Base-by-base conservation (phyloP, 2,329 filamentous ascomycete species). In the Colletotrichum sp. region DNA sequence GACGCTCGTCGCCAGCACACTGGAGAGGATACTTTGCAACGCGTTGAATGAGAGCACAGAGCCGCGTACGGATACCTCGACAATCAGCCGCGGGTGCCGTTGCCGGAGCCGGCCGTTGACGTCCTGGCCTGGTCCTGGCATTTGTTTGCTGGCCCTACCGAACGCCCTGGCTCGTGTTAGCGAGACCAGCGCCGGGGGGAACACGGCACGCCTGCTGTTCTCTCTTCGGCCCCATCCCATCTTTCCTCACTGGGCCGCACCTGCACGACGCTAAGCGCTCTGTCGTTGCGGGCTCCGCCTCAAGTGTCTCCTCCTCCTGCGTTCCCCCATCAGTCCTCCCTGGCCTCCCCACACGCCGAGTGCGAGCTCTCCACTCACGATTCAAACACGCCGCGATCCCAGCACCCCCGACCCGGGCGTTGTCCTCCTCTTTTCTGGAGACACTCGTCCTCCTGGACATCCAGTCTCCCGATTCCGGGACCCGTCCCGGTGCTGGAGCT, bases 201-300 rank as follows among this genome's bases (percentile, higher is more conserved):
- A 32, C 28, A 32, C 32, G 30, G 13, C 43, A 26, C 55, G 21
- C 55, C 58, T 34, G 34, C 69, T 73, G 69, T 75, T 75, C 62
- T 75, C 73, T 75, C 73, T 32, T 68, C 34, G 28, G 73, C 32
- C 58, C 73, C 69, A 38, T 38, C 36, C 12, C 61, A 43, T 75
- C 69, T 75, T 75, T 68, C 63, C 72, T 74, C 72, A 21, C 63
- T 71, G 55, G 73, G 32, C 72, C 43, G 52, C 30, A 62, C 68
- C 62, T 56, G 38, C 55, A 61, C 73, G 26, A 32, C 73, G 56
- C 69, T 67, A 71, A 30, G 56, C 64, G 62, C 38, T 48, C 32
- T 21, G 55, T 52, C 43, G 43, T 52, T 28, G 34, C 62, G 34
- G 62, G 62, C 34, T 48, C 62, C 36, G 62, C 62, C 36, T 64